Conservation (phyloP, 805 yeast species). For the Lipomyces orientalis region DNA sequence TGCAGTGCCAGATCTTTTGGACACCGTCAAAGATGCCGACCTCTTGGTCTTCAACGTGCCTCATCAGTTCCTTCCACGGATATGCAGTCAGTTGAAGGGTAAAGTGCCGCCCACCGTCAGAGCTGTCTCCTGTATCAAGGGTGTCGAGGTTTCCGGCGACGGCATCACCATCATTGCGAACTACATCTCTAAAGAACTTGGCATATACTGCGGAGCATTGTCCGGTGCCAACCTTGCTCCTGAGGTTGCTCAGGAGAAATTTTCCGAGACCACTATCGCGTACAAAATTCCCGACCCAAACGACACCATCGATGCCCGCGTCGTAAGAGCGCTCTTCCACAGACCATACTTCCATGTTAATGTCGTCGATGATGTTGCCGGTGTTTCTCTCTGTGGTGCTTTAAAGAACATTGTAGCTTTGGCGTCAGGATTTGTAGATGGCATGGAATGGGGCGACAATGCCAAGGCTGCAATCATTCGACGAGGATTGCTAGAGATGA, state of each 20-base stretch:
- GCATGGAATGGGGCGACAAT: conserved; percentile 98
- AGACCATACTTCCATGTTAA: conserved; percentile 97
- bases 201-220: conserved; percentile 92
- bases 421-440: conserved; percentile 97
- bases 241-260: conserved; percentile 92
- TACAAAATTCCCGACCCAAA: conserved; percentile 63
- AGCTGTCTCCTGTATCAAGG: conserved; percentile 95
- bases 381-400: conserved; percentile 96
- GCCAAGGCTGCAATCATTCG: conserved; percentile 98
- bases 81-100: conserved; percentile 65
- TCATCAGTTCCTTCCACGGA: conserved; percentile 87
- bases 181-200: conserved; percentile 77
- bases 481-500: conserved; percentile 89
- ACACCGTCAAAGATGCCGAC: conserved; percentile 81
- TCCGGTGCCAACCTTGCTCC: conserved; percentile 98
- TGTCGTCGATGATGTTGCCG: conserved; percentile 90
- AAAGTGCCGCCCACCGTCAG: conserved; percentile 66
- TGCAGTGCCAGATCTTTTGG: conserved; percentile 84
- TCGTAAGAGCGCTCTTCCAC: conserved; percentile 78
- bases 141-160: conserved; percentile 82
- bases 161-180: conserved; percentile 86
- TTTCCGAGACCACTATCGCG: conserved; percentile 98
- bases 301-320: conserved; percentile 22
- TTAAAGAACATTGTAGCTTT: conserved; percentile 94
- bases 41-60: conserved; percentile 93